Conservation (phyloP, 139 green algal genomes). For the Chlamydomonas applanata region DNA sequence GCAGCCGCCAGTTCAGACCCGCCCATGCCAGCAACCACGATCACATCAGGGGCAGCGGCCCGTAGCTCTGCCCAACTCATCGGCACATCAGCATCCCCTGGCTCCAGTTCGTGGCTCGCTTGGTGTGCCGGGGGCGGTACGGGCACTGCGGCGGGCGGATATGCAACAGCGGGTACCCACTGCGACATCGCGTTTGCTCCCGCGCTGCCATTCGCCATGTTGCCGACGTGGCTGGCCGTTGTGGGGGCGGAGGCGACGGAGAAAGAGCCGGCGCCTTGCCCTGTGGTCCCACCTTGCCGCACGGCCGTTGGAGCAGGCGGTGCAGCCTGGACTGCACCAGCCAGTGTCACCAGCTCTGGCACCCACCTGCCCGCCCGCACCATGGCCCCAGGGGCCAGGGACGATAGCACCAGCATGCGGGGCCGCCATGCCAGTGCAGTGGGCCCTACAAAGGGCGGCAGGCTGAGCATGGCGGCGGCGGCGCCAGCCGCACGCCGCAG, state of each 20-base stretch:
- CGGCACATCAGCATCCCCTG: constrained; percentile 41
- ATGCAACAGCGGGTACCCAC: background rate
- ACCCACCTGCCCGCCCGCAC: constrained; percentile 41
- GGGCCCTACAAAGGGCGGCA: background rate
- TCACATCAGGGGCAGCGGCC: constrained; percentile 63
- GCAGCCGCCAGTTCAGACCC: constrained; percentile 29
- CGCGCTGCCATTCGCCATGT: no score
- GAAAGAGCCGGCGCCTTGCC: no score
- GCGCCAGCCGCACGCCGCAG: constrained; percentile 53
- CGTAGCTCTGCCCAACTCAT: constrained; percentile 50
- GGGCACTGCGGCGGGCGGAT: no score
- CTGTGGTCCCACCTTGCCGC: constrained; percentile 12
- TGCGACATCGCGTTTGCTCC: background rate
- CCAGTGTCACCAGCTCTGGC: constrained; percentile 58
- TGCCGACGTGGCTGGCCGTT: no score
- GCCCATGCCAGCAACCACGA: constrained; percentile 57
- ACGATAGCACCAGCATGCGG: constrained; percentile 27
- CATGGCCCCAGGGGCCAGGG: background rate
- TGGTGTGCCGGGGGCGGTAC: no score
- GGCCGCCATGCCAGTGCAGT: background rate
- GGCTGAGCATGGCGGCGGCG: background rate
- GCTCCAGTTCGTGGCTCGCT: background rate
- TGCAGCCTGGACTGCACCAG: no score
- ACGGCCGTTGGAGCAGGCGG: constrained; percentile 32
- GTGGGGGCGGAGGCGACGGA: no score